Evolutionary conservation across 768 basidiomycete species (phyloP).

Genomic region (Galerina marginata): DNA sequence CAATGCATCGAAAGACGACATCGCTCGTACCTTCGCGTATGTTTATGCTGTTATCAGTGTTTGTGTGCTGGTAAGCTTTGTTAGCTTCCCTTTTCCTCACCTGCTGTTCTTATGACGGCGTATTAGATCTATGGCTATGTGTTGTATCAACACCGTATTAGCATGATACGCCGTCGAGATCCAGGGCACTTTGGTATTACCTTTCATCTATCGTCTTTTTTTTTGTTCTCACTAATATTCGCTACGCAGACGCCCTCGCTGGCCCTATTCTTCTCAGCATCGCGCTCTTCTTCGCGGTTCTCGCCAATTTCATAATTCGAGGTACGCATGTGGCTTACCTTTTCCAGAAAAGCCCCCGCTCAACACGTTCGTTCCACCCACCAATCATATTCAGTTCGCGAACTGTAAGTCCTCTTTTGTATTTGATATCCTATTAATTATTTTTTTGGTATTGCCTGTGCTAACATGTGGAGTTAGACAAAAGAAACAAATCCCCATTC

Average conservation of each 20-base stretch:
- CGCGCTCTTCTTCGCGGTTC: constrained; percentile 84
- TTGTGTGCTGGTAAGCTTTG: constrained; percentile 58
- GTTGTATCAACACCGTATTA: constrained; percentile 87
- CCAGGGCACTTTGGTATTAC: constrained; percentile 85
- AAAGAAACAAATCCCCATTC: constrained; percentile 29
- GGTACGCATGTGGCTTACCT: constrained; percentile 49
- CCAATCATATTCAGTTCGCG: constrained; percentile 51
- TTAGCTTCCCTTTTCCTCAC: neutral
- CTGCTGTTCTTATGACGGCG: neutral
- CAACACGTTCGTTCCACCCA: constrained; percentile 14
- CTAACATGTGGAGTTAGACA: constrained; percentile 12
- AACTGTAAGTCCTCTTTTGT: constrained; percentile 49
- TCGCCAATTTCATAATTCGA: constrained; percentile 88
- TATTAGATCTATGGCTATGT: constrained; percentile 81
- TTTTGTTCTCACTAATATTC: neutral
- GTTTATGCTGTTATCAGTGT: constrained; percentile 82
- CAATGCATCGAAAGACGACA: constrained; percentile 78
- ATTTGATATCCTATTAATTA: neutral
- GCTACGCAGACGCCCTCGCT: constrained; percentile 66
- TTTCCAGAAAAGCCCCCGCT: constrained; percentile 5
- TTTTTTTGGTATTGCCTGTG: too few relatives aligned
- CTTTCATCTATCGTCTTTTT: neutral
- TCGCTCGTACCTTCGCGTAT: constrained; percentile 82
- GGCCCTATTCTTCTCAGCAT: constrained; percentile 87
- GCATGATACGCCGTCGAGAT: constrained; percentile 88